These are phyloP conservation scores for Arabis alpina DNA, from an alignment of 345 rosid species.

Conservation along the genomic window DNA sequence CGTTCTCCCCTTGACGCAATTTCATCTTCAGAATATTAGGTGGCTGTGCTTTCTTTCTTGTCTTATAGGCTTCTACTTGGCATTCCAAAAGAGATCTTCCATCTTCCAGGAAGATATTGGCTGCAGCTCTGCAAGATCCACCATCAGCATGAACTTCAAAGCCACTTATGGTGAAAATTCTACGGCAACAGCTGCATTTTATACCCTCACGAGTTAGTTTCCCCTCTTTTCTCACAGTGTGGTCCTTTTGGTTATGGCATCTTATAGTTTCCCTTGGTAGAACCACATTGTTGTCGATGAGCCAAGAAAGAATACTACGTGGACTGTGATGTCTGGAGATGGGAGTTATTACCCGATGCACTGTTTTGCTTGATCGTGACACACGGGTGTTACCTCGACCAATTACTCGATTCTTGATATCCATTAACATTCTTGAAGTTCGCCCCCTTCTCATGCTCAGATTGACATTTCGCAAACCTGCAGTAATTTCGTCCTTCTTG, in stretches of 20 bases:
- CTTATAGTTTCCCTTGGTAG: constrained; percentile 64
- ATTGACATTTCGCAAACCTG: constrained; percentile 23
- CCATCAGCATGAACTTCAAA: constrained; percentile 65
- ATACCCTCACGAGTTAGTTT: constrained; percentile 67
- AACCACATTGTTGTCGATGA: constrained; percentile 65
- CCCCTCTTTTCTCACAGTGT: constrained; percentile 51
- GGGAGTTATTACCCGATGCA: constrained; percentile 47
- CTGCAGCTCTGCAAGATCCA: constrained; percentile 50
- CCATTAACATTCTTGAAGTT: constrained; percentile 18
- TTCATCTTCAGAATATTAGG: constrained; percentile 40
- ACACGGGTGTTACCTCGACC: constrained; percentile 37
- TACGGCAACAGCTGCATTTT: constrained; percentile 69
- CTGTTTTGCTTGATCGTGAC: constrained; percentile 58
- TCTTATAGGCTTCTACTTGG: constrained; percentile 48
- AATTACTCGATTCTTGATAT: constrained; percentile 33
- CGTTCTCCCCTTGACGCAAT: constrained; percentile 53
- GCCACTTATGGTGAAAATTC: constrained; percentile 50
- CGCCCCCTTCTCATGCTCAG: constrained; percentile 28
- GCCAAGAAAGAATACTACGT: constrained; percentile 68
- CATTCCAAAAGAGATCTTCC: constrained; percentile 81
- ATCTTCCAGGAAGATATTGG: constrained; percentile 66
- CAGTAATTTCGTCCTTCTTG: constrained; percentile 24
- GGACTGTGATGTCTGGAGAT: constrained; percentile 49
- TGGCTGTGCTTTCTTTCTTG: constrained; percentile 35
- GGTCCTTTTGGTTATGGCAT: constrained; percentile 42